These are phyloP conservation scores for Coniferiporia weirii DNA, from an alignment of 1,284 basidiomycete genomes.

Conservation along the genomic window DNA sequence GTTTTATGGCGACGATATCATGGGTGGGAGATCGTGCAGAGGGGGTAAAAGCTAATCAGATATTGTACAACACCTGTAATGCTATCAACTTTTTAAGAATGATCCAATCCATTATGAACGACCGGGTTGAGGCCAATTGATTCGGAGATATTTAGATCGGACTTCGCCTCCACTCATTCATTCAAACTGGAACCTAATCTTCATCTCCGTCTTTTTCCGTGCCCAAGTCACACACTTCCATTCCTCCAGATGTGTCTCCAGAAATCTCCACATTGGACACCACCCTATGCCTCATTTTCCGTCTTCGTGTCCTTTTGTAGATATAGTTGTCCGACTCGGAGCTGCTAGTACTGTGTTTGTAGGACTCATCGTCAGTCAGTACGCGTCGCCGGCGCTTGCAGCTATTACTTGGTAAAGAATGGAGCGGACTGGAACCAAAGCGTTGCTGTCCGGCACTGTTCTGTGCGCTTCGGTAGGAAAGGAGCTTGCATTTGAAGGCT, in stretches of 20 bases:
- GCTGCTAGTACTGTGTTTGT: not conserved
- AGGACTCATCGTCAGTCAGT: not conserved
- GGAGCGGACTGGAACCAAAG: not conserved
- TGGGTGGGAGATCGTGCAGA: constrained; percentile 44
- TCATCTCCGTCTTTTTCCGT: no score
- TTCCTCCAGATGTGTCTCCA: not conserved
- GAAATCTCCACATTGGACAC: not conserved
- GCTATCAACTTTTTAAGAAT: not conserved
- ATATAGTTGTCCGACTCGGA: not conserved
- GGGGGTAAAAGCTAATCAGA: constrained; percentile 37
- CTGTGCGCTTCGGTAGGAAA: not conserved
- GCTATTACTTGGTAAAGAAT: not conserved
- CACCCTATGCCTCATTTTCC: not conserved
- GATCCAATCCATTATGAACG: not conserved
- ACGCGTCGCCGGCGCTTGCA: not conserved
- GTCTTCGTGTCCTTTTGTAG: not conserved
- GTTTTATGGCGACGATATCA: constrained; percentile 62
- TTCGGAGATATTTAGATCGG: not conserved
- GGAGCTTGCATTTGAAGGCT: constrained; percentile 22
- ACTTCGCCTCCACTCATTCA: not conserved
- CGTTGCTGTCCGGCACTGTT: not conserved
- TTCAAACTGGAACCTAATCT: no score
- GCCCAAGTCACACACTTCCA: no score
- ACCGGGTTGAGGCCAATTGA: not conserved
- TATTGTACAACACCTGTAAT: not conserved